phyloP scores from a whole-genome alignment of 805 yeast genomes.

The Osmozyma mogii region DNA sequence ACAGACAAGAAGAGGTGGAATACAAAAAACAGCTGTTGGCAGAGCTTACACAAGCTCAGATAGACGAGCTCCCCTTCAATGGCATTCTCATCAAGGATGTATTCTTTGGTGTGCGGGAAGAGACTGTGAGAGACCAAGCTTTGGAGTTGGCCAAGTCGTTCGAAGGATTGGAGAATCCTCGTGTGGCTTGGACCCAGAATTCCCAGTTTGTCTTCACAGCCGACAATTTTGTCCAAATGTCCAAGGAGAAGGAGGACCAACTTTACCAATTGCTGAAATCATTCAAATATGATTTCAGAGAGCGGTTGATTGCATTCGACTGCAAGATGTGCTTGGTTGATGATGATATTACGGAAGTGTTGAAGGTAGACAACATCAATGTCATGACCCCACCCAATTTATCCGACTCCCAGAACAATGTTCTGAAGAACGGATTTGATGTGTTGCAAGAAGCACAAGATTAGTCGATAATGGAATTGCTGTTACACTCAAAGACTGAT shows the following conservation, averaged over 20 bases:
- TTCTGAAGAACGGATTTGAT: too few species aligned
- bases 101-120: slow-evolving; percentile 44
- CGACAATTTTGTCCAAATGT: slow-evolving; percentile 24
- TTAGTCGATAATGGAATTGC: too few species aligned
- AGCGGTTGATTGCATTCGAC: slow-evolving; percentile 40
- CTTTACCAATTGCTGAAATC: slow-evolving; percentile 32
- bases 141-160: slow-evolving; percentile 13
- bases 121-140: slow-evolving; percentile 32
- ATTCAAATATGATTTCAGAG: slow-evolving; percentile 25
- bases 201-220: slow-evolving; percentile 38
- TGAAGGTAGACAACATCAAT: slow-evolving; percentile 10
- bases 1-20: slow-evolving; percentile 10
- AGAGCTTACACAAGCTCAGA: slow-evolving; percentile 14
- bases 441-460: too few species aligned
- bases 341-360: slow-evolving; percentile 11
- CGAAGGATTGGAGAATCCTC: neutral
- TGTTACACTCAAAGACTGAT: too few species aligned
- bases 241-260: slow-evolving; percentile 33
- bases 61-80: slow-evolving; percentile 36
- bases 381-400: slow-evolving; percentile 1
- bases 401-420: too few species aligned
- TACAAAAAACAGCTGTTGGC: slow-evolving; percentile 17
- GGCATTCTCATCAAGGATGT: slow-evolving; percentile 48
- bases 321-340: slow-evolving; percentile 41
- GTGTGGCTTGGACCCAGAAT: too few species aligned